Base-by-base conservation (phyloP, 345 rosid genomes). In the Orychophragmus violaceus region DNA sequence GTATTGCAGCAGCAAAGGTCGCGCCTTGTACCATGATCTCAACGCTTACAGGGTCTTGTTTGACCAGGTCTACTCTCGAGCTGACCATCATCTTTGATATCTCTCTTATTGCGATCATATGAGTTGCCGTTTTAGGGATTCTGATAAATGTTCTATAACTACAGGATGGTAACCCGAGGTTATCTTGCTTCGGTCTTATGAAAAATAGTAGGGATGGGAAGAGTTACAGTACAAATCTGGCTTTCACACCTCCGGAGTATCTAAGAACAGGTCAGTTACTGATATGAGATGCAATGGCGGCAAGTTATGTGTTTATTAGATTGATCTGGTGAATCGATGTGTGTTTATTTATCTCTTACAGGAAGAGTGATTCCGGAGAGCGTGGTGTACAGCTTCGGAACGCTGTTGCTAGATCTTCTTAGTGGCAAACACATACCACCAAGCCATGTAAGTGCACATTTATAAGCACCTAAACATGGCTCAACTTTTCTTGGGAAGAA, bases 361-460 rank as follows among this genome's bases (percentile, higher is more conserved):
- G 96, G 96, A 72, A 81, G 96, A 76, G 91, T 89, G 70, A 89
- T 80, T 24, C 81, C 79, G 1, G 96, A 89, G 82, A 89, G 96
- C 49, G 91, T 89, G 37, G 88, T 89, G 32, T 89, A 89, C 83
- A 85, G 96, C 80, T 89, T 89, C 2, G 94, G 96, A 10, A 89
- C 94, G 28, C 71, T 89, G 57, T 74, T 89, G 83, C 75, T 89
- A 30, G 96, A 87, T 85, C 96, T 89, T 84, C 86, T 89, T 48
- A 89, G 96, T n/a, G 96, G 96, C 50, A 89, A 89, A 70, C 96
- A 89, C 75, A 89, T 89, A 32, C 96, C 96, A 49, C 93, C 96
- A 53, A 89, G 96, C 69, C 96, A 89, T 77, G 96, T 89, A 75
- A 84, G 81, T 41, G 49, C 37, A 17, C 51, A n/a, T 65, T 59